Evolutionary conservation across 495 filamentous ascomycete genomes (phyloP), one percentile per base, ranked within the genome.

Genomic region (Aspergillus asperescens): DNA sequence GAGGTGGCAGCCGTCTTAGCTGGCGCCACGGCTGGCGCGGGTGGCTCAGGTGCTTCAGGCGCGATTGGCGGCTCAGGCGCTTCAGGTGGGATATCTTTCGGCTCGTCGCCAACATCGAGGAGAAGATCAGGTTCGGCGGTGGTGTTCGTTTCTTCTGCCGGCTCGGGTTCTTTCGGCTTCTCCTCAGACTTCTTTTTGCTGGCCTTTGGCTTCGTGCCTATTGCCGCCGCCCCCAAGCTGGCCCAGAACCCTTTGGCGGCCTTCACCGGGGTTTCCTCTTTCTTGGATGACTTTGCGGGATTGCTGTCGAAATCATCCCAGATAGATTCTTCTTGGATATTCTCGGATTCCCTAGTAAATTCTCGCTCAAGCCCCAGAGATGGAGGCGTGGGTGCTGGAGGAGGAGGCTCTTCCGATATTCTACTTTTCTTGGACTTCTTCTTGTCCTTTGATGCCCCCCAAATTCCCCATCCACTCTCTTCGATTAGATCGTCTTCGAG

Each of bases 311-410:
- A 55, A 2, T 65, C 67, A 23, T 69, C 70, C 73, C 73, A 78
- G 10, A 69, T 60, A 47, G 66, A 63, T 5, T 72, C 59, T 35
- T 60, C 58, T 18, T 54, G 45, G 8, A 62, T 50, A 42, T 69
- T 59, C 18, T 62, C 61, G 22, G 57, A 56, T 20, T 62, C 49
- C 20, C 51, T 39, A 2, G 48, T 59, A 19, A 62, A 57, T 20
- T 75, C 71, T 10, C 71, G 68, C 19, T 77, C 78, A 16, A 74
- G 56, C 22, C 71, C 68, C 64, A 78, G 65, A 53, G 75, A 71
- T 56, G 77, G 77, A 20, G 76, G 75, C 19, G 74, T 77, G 8
- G 70, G 79, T 54, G 68, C 74, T 40, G 63, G 80, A 49, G 75
- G 82, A 57, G 74, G 76, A 44, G 67, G 72, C 35, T 71, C 74